Evolutionary conservation across 441 rosid species (phyloP), one percentile per base, ranked within the genome.

Genomic region (Pelargonium exstipulatum): DNA sequence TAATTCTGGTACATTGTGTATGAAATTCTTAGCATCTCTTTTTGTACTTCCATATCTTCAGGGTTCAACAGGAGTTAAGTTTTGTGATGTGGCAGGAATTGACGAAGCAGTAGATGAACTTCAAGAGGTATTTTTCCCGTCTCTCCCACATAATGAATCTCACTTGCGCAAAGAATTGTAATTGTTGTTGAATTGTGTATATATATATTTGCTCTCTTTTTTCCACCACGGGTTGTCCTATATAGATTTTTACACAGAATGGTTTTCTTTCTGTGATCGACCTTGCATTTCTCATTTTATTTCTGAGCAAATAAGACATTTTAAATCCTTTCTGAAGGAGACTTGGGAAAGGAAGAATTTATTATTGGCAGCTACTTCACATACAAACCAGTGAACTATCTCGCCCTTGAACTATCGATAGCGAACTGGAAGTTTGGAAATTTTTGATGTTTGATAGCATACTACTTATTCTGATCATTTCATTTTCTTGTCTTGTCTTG

Each of bases 71-170:
- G 98, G 95, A 66, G 96, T 93, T 70, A 89, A 90, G 74, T 93
- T 93, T 20, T 63, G 76, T 67, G 98, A 93, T 74, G 94, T 93
- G 61, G 98, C 98, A 13, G 98, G 98, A 77, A 93, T 93, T 83
- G 97, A 93, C 80, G 97, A 90, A 81, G 97, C 98, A 60, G 98
- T 90, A 58, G 97, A 89, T 73, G 98, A 93, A 81, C 98, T 93
- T 81, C 98, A 89, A 79, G 97, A 90, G 97, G 98, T 93, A 79
- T 64, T 64, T 37, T 13, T 72, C 20, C 68, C 16, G 46, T 49
- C 62, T 62, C 53, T 62, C 49, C 62, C 74, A 43, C 45, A 73
- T 51, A 61, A 48, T 58, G 20, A 58, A 64, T 64, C 64, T 40
- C 43, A 40, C 43, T 40, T 40, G 43, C 43, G 9, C 43, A 40